Percentiles rank a stretch among this genome's conserved stretches.
Conservation (phyloP, 208 protist genomes). For the Acanthamoeba culbertsoni region DNA sequence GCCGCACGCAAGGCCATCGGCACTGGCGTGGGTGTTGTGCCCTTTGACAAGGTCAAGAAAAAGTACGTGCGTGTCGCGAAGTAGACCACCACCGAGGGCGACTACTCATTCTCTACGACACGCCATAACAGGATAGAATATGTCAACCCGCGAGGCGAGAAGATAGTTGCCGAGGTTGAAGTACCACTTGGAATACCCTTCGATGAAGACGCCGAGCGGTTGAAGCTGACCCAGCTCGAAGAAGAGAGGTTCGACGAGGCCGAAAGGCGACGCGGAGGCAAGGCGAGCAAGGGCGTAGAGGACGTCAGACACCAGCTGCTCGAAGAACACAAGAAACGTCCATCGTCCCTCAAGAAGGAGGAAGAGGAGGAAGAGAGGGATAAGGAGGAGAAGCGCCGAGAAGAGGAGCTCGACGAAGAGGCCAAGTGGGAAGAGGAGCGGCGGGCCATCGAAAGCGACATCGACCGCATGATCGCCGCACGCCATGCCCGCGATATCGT, state of each 20-base stretch:
- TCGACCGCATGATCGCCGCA: neutral
- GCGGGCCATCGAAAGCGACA: neutral
- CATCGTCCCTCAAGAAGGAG: neutral
- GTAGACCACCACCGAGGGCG: too few relatives aligned
- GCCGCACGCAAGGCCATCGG: neutral
- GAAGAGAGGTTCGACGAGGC: neutral
- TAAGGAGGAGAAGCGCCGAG: neutral
- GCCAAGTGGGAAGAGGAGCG: neutral
- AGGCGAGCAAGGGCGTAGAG: neutral
- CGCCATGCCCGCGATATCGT: neutral
- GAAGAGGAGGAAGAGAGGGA: neutral
- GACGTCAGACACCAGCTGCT: neutral
- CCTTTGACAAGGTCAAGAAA: neutral
- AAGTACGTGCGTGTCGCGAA: neutral
- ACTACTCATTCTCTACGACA: too few relatives aligned
- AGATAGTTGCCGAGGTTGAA: neutral
- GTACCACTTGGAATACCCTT: neutral
- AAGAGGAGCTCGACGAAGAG: neutral
- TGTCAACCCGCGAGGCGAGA: neutral
- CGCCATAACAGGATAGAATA: neutral
- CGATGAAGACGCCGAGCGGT: neutral
- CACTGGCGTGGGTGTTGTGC: neutral
- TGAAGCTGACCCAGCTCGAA: neutral
- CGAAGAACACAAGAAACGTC: neutral
- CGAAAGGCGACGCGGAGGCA: neutral